Base-by-base conservation (phyloP, 192 early-diverging fungal genomes). In the Chytriomyces sp. region DNA sequence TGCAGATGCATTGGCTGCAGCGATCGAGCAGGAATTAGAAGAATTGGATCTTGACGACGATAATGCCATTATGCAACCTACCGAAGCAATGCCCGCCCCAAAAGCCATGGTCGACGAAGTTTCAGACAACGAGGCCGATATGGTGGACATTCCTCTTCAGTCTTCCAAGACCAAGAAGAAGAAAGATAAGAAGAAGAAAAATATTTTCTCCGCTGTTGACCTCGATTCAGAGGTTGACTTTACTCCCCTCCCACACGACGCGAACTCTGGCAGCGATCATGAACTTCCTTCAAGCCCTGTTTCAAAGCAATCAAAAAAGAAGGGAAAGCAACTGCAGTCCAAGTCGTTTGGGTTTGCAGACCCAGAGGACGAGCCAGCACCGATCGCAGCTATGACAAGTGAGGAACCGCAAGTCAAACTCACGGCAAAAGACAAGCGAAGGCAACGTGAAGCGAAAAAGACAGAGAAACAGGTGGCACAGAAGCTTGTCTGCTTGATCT, bases 401-500 rank as follows among this genome's bases (percentile, higher is more conserved):
- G 40, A 52, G n/a, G 53, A 36, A 25, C 33, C 22, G 37, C 8
- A 4, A 22, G 30, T 34, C n/a, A 71, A 53, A 60, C 31, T 31
- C 19, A 25, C 40, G 14, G 76, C 74, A 19, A 83, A 78, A 62
- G 72, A 77, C 64, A 80, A 68, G 55, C 49, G 72, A 30, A 44
- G 52, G 40, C 49, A 54, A 25, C 19, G 78, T 14, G 70, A 77
- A 34, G 73, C 78, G 3, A 60, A 57, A 49, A 71, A 63, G n/a
- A 33, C 56, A 30, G 63, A 74, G 31, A 75, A 68, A 19, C 39
- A n/a, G 5, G 64, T n/a, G 17, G 32, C 25, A 39, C n/a, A 26
- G n/a, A 54, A 58, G 32, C 28, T 82, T n/a, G 64, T 44, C 2
- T 98, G 96, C 81, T 92, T 93, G 70, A 89, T 94, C 0, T 98